Base-by-base conservation (phyloP, 306 rosid genomes). In the Rosa multiflora region DNA sequence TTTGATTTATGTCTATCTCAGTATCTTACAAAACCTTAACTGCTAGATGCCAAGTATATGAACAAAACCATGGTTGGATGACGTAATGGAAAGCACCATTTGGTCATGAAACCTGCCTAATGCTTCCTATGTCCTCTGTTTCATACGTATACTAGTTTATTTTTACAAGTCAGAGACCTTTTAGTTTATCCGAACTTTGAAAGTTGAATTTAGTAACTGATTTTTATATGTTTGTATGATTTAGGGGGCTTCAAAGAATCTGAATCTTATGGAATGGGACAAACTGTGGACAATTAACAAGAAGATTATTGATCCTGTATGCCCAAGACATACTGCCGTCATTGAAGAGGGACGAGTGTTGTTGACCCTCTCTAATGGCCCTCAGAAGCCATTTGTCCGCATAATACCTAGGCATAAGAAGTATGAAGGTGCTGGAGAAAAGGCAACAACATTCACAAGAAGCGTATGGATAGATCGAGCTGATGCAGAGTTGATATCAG, bases 221-320 rank as follows among this genome's bases (percentile, higher is more conserved):
- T 80, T 43, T 37, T 51, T 73, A 26, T 75, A 48, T 73, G 39
- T 78, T 67, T 58, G 67, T 70, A 12, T 43, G 72, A 49, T 81
- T 81, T 44, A 94, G 99, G 99, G 97, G 51, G 99, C 97, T 6
- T 94, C 97, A 1, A 94, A 88, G 84, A 92, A 94, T 84, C 97
- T 94, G 82, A 94, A 94, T 85, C 97, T 94, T 80, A 94, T 94
- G 99, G 99, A 94, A 76, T 94, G 97, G 97, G 99, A 94, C 90
- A 94, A 94, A 83, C 95, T 94, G 6, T 94, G 97, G 99, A 92
- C 92, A 67, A 89, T 92, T 72, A 94, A 94, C 82, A 94, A 91
- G 82, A 94, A 91, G 87, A 94, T 94, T 67, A 94, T 94, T 23
- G 99, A 94, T 82, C 99, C 99, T 2, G 94, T 94, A 63, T 94